Evolutionary conservation across 2,329 filamentous ascomycete genomes (phyloP).

Genomic region (Hypoxylon sp.): DNA sequence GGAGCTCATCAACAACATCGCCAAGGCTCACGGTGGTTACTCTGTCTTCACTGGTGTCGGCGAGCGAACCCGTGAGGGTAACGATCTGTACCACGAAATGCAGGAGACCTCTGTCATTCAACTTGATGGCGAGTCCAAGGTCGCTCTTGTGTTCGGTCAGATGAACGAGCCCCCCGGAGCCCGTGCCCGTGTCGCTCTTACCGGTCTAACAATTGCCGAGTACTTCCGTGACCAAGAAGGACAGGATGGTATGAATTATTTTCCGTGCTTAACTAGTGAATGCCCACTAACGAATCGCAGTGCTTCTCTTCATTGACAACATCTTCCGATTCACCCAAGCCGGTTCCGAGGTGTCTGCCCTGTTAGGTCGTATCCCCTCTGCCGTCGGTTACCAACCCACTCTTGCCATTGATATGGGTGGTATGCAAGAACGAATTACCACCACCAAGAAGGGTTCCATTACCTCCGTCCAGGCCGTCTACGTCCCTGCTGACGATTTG

Average conservation of each 20-base stretch:
- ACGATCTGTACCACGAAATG: constrained; percentile 99
- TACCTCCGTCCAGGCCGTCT: constrained; percentile 99
- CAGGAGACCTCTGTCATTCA: constrained; percentile 99
- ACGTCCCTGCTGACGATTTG: constrained; percentile 99
- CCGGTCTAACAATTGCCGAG: constrained; percentile 85
- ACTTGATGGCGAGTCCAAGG: constrained; percentile 99
- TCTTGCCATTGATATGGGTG: constrained; percentile 98
- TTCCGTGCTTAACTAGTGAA: not conserved
- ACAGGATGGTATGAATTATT: constrained; percentile 79
- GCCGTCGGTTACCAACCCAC: constrained; percentile 99
- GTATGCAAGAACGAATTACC: constrained; percentile 99
- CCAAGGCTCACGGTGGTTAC: constrained; percentile 99
- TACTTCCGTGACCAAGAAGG: constrained; percentile 84
- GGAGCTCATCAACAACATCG: constrained; percentile 99
- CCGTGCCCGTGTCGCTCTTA: constrained; percentile 99
- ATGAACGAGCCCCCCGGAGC: constrained; percentile 99
- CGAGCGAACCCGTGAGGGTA: constrained; percentile 99
- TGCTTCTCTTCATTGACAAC: constrained; percentile 99
- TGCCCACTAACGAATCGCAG: constrained; percentile 59
- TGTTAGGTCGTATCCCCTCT: constrained; percentile 99
- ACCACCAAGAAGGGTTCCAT: constrained; percentile 99
- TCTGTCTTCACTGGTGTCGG: constrained; percentile 99
- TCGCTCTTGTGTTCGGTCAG: constrained; percentile 99
- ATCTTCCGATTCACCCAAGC: constrained; percentile 99
- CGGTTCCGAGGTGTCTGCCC: constrained; percentile 99